These are phyloP conservation scores for Jamesozyma piceae DNA, from an alignment of 805 yeast genomes.

Conservation along the genomic window DNA sequence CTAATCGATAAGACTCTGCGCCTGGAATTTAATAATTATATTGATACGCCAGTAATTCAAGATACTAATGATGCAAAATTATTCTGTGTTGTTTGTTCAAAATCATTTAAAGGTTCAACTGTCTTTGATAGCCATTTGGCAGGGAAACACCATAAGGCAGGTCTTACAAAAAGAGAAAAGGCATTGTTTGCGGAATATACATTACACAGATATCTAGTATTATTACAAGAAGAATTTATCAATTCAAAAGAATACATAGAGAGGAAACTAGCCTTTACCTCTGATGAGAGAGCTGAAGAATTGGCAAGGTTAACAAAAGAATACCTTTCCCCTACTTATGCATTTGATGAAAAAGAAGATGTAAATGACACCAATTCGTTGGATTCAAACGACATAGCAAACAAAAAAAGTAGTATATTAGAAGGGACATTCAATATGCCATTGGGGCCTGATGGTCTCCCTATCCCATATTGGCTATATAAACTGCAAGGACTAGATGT, in stretches of 20 bases:
- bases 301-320: constrained; percentile 34
- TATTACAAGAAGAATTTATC: constrained; percentile 35
- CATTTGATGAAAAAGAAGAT: constrained; percentile 33
- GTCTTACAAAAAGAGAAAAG: constrained; percentile 23
- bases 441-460: constrained; percentile 79
- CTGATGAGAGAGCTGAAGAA: constrained; percentile 55
- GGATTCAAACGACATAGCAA: constrained; percentile 10
- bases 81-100: constrained; percentile 58
- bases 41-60: constrained; percentile 11
- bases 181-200: constrained; percentile 32
- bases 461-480: constrained; percentile 89
- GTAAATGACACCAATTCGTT: constrained; percentile 19
- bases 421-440: constrained; percentile 45
- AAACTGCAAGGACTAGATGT: constrained; percentile 78
- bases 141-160: constrained; percentile 69
- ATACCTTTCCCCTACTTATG: constrained; percentile 31
- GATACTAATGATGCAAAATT: constrained; percentile 21
- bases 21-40: constrained; percentile 11
- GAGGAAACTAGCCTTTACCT: constrained; percentile 58
- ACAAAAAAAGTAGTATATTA: background rate
- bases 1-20: constrained; percentile 5
- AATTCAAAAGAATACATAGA: constrained; percentile 54
- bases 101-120: constrained; percentile 49
- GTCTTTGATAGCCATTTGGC: constrained; percentile 60
- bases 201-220: constrained; percentile 31